Conservation (phyloP, 2,329 filamentous ascomycete genomes). For the Trichoderma sp. region DNA sequence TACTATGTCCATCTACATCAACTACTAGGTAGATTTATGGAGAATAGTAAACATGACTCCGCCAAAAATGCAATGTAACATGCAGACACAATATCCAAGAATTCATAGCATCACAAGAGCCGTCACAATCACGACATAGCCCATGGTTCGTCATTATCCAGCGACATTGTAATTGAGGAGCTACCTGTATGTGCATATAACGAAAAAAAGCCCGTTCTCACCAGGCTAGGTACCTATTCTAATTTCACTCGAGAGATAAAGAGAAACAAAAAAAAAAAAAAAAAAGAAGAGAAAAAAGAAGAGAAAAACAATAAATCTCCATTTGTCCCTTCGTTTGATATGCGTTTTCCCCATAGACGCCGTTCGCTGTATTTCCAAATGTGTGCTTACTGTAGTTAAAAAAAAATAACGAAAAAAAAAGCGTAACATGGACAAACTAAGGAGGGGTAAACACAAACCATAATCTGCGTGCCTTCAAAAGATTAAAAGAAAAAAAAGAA, state of each 20-base stretch:
- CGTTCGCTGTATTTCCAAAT: conserved; percentile 17
- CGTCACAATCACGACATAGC: neutral
- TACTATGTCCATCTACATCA: too few species aligned
- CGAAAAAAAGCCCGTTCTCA: neutral
- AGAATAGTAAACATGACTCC: too few species aligned
- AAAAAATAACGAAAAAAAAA: neutral
- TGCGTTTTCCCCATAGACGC: conserved; percentile 1
- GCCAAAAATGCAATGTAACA: too few species aligned
- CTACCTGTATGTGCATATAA: neutral
- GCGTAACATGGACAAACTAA: neutral
- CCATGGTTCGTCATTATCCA: neutral
- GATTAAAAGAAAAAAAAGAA: neutral
- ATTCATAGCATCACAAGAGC: neutral
- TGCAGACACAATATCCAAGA: too few species aligned
- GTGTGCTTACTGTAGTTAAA: neutral
- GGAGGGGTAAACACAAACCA: neutral
- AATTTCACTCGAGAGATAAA: neutral
- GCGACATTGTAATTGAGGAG: neutral
- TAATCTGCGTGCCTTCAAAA: neutral
- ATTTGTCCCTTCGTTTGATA: neutral
- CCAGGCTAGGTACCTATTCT: neutral
- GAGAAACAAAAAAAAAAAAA: neutral
- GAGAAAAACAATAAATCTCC: neutral
- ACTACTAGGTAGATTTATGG: too few species aligned
- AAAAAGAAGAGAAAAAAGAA: neutral